Evolutionary conservation across 2,329 filamentous ascomycete species (phyloP), one percentile per base, ranked within the genome.

Genomic region (Rhynchosporium secalis): DNA sequence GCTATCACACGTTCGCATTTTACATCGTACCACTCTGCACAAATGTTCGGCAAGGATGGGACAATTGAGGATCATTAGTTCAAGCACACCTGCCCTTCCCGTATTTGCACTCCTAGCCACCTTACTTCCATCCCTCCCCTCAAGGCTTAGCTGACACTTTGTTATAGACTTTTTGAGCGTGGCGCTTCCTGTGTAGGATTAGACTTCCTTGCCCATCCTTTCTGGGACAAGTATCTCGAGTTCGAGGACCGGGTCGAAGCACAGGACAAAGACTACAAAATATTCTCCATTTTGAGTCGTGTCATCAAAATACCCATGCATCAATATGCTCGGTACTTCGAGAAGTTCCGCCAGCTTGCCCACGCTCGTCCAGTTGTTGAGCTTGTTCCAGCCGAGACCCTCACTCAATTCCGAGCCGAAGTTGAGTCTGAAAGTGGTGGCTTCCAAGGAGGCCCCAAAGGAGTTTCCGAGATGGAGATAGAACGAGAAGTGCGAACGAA

Each of bases 181-280:
- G 95, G 90, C 66, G 90, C 92, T 33, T 83, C 84, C 36, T 88
- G 85, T 71, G 92, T 96, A 46, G 95, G 95, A 15, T 83, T 98
- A 20, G 95, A 99, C 77, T 99, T 96, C 74, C 82, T 96, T 36
- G 89, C 93, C 2, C 92, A 97, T 74, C 92, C 92, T 1, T 97
- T 99, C 78, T 99, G 95, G 95, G 95, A 99, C 76, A 98, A 96
- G 78, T 99, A 96, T 73, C 86, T 99, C 67, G 95, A 98, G 74
- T 98, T 96, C 72, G 95, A 98, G 75, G 93, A 97, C 75, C 89
- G 93, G 1, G 82, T 94, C 65, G 92, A 96, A 72, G 86, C 89
- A 0, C 85, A 89, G 13, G 91, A 96, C 66, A 91, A 87, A 71
- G 85, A 89, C 13, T 91, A 95, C 67, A 91, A 87, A 72, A 91